Base-by-base conservation (phyloP, 768 basidiomycete genomes). In the Suillus alpinus region DNA sequence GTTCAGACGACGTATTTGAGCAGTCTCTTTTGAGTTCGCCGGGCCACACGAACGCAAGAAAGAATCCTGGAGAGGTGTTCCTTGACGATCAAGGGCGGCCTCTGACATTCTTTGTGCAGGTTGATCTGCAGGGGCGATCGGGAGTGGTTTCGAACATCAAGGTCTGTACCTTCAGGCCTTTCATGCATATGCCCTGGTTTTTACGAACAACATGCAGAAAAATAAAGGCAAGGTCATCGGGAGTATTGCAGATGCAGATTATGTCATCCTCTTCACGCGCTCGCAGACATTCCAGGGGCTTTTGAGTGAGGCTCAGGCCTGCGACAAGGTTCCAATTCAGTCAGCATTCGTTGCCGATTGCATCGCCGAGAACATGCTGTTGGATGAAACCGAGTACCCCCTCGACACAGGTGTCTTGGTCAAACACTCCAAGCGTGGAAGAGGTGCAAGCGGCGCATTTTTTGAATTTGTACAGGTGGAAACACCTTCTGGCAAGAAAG, bases 41-140 rank as follows among this genome's bases (percentile, higher is more conserved):
- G 23, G 37, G 18, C 26, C 32, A 12, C 23, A 20, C 64, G 51
- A 29, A 61, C 47, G 62, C 60, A 34, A 63, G 10, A 37, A 71
- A 63, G 53, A 66, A 58, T 63, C 59, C 49, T 20, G 69, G 69
- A 29, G 72, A 75, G 47, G 67, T 88, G 26, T 88, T 89, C 59
- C 70, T 68, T 26, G 72, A 73, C 0, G 68, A 70, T 26, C 67
- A 73, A 37, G 87, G 83, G 3, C 66, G 72, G 56, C 74, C 80
- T 0, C 66, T 86, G 50, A 69, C 74, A 13, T 89, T 91, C 64
- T 89, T 83, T 64, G 85, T 91, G 39, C 87, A 89, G 67, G 76
- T 90, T n/a, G 87, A 87, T 64, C 75, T 87, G 1, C 78, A 79
- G 47, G 82, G 83, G 55, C 79, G 89, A 26, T 73, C 76, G 16